Base-by-base conservation (phyloP, 129 eudicot genomes). In the Artemisia tridentata region DNA sequence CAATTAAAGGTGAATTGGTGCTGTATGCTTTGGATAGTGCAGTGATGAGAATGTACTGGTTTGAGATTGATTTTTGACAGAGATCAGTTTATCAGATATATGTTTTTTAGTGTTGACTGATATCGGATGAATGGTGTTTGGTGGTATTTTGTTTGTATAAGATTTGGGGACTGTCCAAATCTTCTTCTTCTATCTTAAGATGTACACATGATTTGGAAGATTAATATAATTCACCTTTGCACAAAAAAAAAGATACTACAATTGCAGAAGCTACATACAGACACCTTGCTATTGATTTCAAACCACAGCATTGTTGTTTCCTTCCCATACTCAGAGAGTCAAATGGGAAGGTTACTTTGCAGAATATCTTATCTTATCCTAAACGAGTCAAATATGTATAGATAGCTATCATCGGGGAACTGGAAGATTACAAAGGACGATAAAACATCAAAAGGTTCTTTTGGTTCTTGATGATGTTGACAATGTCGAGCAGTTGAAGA, bases 381-480 rank as follows among this genome's bases (percentile, higher is more conserved):
- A 21, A 68, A 68, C 31, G 7, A 49, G 59, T 15, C 12, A 16
- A 4, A 68, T 19, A 2, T 23, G 6, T 13, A 68, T 68, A 19
- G 69, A 51, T n/a, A 77, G 31, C 60, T 20, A 29, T 62, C 46
- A 50, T 38, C 69, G 69, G 0, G 71, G 75, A 19, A 60, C 34
- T 34, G 54, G 31, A 4, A 12, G 5, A 38, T 54, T 75, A 31
- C 23, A 65, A 34, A 34, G n/a, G 62, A 12, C 13, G 52, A 12
- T 75, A 75, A 53, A 18, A 21, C 29, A 55, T 25, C 71, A 27
- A 43, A 65, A 54, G 58, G 13, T 75, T 53, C 79, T 75, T 49
- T 9, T 74, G 51, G 73, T 75, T 75, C 59, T 75, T 58, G 80
- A 76, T 29, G 74, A 76, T 48, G 69, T 76, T 58, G 80, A 76